These are phyloP conservation scores for Colletotrichum echinochloae DNA, from an alignment of 2,329 filamentous ascomycete species.

Conservation along the genomic window DNA sequence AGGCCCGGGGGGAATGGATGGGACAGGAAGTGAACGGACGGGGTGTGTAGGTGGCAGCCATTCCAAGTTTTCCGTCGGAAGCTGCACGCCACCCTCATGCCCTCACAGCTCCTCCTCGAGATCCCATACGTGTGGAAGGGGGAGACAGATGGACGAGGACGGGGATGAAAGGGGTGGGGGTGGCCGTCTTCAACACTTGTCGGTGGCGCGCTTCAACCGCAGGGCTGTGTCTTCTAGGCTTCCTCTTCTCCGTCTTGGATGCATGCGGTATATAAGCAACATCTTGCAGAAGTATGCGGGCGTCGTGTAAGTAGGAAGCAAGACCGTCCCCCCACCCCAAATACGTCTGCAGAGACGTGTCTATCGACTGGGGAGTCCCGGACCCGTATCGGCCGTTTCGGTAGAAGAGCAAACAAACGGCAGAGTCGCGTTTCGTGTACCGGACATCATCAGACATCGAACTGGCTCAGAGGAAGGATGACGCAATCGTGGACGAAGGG, in stretches of 20 bases:
- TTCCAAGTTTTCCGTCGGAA: conserved; percentile 6
- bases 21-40: background rate
- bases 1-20: background rate
- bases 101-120: background rate
- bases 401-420: background rate
- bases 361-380: too few species aligned
- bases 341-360: background rate
- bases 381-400: too few species aligned
- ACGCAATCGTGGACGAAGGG: background rate
- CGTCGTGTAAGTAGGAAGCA: background rate
- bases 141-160: background rate
- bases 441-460: background rate
- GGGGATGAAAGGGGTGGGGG: background rate
- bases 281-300: background rate
- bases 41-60: background rate
- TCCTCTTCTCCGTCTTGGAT: background rate
- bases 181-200: background rate
- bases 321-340: background rate
- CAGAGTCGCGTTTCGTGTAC: background rate
- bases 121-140: background rate
- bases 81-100: background rate
- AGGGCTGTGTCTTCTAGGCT: background rate
- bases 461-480: background rate
- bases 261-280: background rate
- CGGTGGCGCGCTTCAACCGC: background rate